Evolutionary conservation across 148 eudicot species (phyloP).

Genomic region (Rhododendron simsii): DNA sequence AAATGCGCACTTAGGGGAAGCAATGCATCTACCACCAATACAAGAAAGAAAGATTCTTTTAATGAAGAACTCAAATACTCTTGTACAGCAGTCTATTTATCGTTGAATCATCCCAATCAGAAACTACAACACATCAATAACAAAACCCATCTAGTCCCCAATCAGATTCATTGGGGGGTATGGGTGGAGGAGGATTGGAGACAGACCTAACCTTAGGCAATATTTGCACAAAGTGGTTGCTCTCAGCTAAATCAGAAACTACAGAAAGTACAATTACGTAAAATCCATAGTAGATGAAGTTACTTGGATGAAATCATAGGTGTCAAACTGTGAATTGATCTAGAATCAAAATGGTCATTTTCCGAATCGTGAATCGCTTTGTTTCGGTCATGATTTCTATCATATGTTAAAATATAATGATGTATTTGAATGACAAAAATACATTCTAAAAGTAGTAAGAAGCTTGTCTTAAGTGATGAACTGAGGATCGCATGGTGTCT

Average conservation of each 20-base stretch:
- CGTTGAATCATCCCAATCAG: neutral
- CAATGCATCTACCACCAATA: neutral
- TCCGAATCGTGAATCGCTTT: neutral
- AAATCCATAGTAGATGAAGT: neutral
- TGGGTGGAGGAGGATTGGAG: neutral
- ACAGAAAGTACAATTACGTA: neutral
- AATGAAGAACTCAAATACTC: neutral
- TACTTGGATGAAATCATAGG: neutral
- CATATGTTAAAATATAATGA: neutral
- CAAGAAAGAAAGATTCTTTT: neutral
- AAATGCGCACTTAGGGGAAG: neutral
- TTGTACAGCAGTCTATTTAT: neutral
- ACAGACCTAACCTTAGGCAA: neutral
- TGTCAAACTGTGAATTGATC: neutral
- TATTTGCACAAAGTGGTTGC: neutral
- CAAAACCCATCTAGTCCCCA: neutral
- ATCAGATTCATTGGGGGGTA: neutral
- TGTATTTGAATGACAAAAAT: neutral
- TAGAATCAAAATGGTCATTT: neutral
- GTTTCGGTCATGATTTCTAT: neutral
- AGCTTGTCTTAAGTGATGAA: constrained; percentile 1
- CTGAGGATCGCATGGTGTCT: neutral
- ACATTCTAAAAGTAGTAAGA: neutral
- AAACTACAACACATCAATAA: neutral
- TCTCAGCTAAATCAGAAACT: neutral